Evolutionary conservation across 257 asterid species (phyloP).

Genomic region (Vinca minor): DNA sequence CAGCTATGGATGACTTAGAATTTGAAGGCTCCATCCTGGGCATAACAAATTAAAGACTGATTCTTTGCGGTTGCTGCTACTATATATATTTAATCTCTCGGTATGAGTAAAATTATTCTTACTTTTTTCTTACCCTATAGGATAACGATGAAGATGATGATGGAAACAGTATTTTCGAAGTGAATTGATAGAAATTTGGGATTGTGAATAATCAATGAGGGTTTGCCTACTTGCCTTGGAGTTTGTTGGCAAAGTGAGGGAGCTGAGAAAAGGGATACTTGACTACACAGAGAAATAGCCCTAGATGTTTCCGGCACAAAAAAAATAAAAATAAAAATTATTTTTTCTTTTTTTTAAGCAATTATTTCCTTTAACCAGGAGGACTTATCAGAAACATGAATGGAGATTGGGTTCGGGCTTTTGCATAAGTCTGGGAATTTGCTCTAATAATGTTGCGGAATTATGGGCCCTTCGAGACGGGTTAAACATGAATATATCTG

Average conservation of each 20-base stretch:
- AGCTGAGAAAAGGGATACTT: not conserved
- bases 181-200: not conserved
- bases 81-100: not conserved
- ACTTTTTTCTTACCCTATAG: not conserved
- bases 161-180: not conserved
- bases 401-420: no score
- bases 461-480: no score
- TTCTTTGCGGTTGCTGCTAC: not conserved
- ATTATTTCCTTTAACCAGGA: no score
- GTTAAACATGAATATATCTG: no score
- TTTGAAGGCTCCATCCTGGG: slow-evolving; percentile 73
- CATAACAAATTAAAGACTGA: slow-evolving; percentile 27
- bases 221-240: not conserved
- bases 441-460: no score
- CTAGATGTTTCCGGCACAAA: no score
- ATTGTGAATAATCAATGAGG: not conserved
- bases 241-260: not conserved
- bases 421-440: no score
- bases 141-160: not conserved
- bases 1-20: slow-evolving; percentile 50
- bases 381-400: no score
- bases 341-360: no score
- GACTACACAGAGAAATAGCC: no score
- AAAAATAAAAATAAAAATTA: no score
- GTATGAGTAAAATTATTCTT: not conserved